Base-by-base conservation (phyloP, 2,329 filamentous ascomycete genomes). In the Huntiella savannae region DNA sequence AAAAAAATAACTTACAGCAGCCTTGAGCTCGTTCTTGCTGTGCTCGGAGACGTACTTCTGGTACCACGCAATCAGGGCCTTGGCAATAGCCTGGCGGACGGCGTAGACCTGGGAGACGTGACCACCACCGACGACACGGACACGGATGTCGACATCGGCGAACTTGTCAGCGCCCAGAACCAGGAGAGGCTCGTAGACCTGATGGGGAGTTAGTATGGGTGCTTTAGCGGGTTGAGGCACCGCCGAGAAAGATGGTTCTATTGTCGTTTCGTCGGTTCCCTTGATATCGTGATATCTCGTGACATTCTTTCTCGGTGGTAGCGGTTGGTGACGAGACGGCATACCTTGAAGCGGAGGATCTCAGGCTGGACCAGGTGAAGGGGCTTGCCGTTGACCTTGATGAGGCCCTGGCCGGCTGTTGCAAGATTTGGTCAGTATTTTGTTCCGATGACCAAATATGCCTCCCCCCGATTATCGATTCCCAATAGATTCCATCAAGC, bases 11-110 rank as follows among this genome's bases (percentile, higher is more conserved):
- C 49, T 33, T 51, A 51, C 49, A 33, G 51, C 45, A 45, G 45
- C 46, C 45, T 50, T 50, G 63, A 98, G 78, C 71, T 86, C 76
- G 79, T 96, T 95, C 83, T 98, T 98, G 74, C 82, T 85, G 82
- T 96, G 87, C 82, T 98, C 91, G 65, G 98, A 91, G 70, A 96
- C 85, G 73, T 80, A 98, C 78, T 98, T 95, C 75, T 95, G 88
- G 82, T 95, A 96, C 82, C 95, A 95, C 69, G 86, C 62, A 57
- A 65, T 62, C 50, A 65, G 57, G 51, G 61, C 59, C 79, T 96
- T 98, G 73, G 87, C 79, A 64, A 98, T 96, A 61, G 91, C 88
- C 75, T 98, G 91, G 61, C 91, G 86, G 75, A 96, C 85, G 66
- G 91, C 91, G 71, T 96, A 95, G 70, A 94, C 77, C 70, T 95